Conservation (phyloP, 352 stramenopile species). For the Globisporangium perplexum region DNA sequence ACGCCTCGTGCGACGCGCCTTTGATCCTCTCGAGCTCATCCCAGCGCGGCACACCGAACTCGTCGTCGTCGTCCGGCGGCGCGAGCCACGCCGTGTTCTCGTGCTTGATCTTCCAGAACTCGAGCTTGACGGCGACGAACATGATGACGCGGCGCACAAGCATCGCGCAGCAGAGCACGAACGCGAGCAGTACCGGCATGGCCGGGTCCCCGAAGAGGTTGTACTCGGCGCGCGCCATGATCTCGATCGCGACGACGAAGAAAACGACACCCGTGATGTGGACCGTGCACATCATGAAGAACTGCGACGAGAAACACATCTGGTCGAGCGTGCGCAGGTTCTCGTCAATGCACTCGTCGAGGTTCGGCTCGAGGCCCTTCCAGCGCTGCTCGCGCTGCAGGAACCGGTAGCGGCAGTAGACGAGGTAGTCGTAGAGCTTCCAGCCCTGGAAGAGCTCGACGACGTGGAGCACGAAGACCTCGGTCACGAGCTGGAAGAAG, state of each 20-base stretch:
- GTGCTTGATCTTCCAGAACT: constrained; percentile 95
- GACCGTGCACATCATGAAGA: constrained; percentile 96
- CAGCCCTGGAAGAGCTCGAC: constrained; percentile 97
- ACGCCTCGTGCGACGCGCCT: constrained; percentile 91
- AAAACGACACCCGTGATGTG: constrained; percentile 94
- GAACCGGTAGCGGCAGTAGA: constrained; percentile 95
- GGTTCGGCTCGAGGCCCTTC: constrained; percentile 94
- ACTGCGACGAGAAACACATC: constrained; percentile 97
- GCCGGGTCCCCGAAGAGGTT: constrained; percentile 96
- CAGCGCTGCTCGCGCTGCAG: constrained; percentile 94
- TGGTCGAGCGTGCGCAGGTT: constrained; percentile 93
- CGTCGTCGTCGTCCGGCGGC: constrained; percentile 85
- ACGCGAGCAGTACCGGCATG: constrained; percentile 76
- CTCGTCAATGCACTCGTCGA: constrained; percentile 97
- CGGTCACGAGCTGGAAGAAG: constrained; percentile 91
- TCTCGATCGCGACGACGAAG: constrained; percentile 93
- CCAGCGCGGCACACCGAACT: constrained; percentile 89
- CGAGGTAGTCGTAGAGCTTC: constrained; percentile 98
- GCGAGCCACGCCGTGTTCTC: constrained; percentile 95
- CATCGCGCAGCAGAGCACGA: constrained; percentile 50
- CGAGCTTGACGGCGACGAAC: constrained; percentile 82
- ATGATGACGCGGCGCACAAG: constrained; percentile 71
- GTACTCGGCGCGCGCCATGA: constrained; percentile 94
- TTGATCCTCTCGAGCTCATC: constrained; percentile 92
- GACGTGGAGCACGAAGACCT: constrained; percentile 94